Conservation (phyloP, 805 yeast genomes). For the Brettanomyces bruxellensis region DNA sequence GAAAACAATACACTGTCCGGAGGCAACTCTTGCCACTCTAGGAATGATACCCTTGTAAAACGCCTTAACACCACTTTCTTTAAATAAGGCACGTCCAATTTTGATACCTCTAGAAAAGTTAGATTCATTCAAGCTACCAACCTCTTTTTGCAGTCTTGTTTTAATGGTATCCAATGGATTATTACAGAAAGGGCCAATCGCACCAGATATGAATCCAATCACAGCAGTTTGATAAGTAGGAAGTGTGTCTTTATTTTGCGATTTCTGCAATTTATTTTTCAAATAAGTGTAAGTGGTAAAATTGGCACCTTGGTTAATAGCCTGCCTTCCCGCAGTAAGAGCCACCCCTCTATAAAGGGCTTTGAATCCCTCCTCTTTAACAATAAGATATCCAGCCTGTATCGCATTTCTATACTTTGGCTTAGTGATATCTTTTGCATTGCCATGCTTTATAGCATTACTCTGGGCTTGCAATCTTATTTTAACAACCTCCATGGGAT, state of each 20-base stretch:
- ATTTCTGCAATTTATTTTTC: constrained; percentile 58
- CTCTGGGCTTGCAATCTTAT: constrained; percentile 95
- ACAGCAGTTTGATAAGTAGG: constrained; percentile 93
- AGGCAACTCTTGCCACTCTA: constrained; percentile 98
- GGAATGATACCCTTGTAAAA: constrained; percentile 97
- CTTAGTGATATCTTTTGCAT: constrained; percentile 16
- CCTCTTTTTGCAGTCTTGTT: constrained; percentile 91
- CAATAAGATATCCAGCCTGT: constrained; percentile 77
- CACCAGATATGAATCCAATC: constrained; percentile 90
- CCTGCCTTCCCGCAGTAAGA: constrained; percentile 95
- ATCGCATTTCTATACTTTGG: constrained; percentile 91
- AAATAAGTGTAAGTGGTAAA: constrained; percentile 89
- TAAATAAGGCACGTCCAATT: constrained; percentile 71
- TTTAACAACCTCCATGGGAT: constrained; percentile 96
- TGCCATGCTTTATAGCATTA: constrained; percentile 79
- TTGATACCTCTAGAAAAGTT: constrained; percentile 72
- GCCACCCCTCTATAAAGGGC: constrained; percentile 92
- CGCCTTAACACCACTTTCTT: constrained; percentile 83
- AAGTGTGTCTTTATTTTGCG: constrained; percentile 47
- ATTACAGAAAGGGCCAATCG: constrained; percentile 94
- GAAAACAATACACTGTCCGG: constrained; percentile 98
- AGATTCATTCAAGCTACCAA: constrained; percentile 51
- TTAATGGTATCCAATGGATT: constrained; percentile 97
- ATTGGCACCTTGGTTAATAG: constrained; percentile 97
- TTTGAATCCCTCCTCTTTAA: constrained; percentile 83